These are phyloP conservation scores for Amanita pseudoporphyria DNA, from an alignment of 768 basidiomycete species.

Conservation along the genomic window DNA sequence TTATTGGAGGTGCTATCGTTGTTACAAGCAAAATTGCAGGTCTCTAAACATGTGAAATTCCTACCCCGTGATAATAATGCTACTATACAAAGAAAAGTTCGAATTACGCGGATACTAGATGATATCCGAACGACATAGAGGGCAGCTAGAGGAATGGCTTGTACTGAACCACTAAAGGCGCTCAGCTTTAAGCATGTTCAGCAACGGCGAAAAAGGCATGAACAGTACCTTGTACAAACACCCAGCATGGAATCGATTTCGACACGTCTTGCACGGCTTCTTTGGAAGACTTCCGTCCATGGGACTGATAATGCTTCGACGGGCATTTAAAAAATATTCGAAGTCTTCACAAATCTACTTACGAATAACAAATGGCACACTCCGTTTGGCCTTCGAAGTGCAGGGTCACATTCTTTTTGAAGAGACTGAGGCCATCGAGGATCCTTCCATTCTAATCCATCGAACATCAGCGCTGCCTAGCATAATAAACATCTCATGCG, in stretches of 20 bases:
- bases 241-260: slow-evolving; percentile 86
- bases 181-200: slow-evolving; percentile 4
- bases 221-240: slow-evolving; percentile 76
- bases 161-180: slow-evolving; percentile 77
- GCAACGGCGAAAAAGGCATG: not conserved
- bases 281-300: slow-evolving; percentile 82
- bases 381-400: slow-evolving; percentile 96
- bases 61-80: no score
- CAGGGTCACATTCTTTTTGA: slow-evolving; percentile 87
- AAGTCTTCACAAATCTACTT: slow-evolving; percentile 17
- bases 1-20: no score
- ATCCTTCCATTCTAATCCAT: slow-evolving; percentile 73
- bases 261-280: slow-evolving; percentile 91
- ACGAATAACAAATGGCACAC: slow-evolving; percentile 97
- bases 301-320: slow-evolving; percentile 74
- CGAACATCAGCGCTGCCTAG: not conserved
- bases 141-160: slow-evolving; percentile 87
- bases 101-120: no score
- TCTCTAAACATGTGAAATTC: no score
- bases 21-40: no score
- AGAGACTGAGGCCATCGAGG: slow-evolving; percentile 77
- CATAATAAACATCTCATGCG: not conserved
- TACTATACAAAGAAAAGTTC: no score
- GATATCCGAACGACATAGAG: slow-evolving; percentile 82
- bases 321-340: not conserved